These are phyloP conservation scores for Dichomitus squalens DNA, from an alignment of 1,284 basidiomycete species.

Conservation along the genomic window DNA sequence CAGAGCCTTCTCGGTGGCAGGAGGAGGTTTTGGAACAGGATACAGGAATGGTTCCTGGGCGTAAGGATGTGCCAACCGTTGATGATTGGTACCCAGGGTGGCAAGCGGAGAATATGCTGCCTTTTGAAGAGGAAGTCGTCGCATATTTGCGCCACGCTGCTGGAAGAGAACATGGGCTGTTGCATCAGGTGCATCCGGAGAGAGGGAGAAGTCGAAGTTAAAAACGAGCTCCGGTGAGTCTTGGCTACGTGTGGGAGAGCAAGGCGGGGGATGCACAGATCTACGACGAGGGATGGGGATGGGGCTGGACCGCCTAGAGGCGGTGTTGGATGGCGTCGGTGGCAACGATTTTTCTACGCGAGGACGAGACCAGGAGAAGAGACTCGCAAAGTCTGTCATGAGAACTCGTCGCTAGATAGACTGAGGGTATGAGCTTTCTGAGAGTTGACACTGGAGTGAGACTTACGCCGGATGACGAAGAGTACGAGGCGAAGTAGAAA, in stretches of 20 bases:
- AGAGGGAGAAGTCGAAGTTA: slow-evolving; percentile 26
- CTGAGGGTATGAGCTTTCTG: not conserved
- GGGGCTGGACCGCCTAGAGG: slow-evolving; percentile 12
- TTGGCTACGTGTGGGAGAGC: slow-evolving; percentile 17
- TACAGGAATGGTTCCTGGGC: slow-evolving; percentile 19
- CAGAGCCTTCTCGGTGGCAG: not conserved
- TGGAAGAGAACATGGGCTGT: slow-evolving; percentile 14
- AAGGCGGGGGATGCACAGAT: slow-evolving; percentile 15
- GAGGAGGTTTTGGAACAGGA: slow-evolving; percentile 12
- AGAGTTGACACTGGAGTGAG: no score
- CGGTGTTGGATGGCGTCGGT: not conserved
- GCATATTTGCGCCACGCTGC: slow-evolving; percentile 15
- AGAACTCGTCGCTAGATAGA: not conserved
- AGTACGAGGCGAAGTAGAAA: not conserved
- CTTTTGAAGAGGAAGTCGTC: slow-evolving; percentile 19
- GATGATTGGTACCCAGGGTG: not conserved
- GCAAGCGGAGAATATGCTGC: slow-evolving; percentile 8
- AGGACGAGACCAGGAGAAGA: not conserved
- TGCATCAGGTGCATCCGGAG: slow-evolving; percentile 15
- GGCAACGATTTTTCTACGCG: not conserved
- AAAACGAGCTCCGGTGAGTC: slow-evolving; percentile 25
- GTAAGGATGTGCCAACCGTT: slow-evolving; percentile 9
- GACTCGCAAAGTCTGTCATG: not conserved
- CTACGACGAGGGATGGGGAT: slow-evolving; percentile 26
- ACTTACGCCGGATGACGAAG: not conserved